These are phyloP conservation scores for Nicotiana knightiana DNA, from an alignment of 257 asterid species.

Conservation along the genomic window DNA sequence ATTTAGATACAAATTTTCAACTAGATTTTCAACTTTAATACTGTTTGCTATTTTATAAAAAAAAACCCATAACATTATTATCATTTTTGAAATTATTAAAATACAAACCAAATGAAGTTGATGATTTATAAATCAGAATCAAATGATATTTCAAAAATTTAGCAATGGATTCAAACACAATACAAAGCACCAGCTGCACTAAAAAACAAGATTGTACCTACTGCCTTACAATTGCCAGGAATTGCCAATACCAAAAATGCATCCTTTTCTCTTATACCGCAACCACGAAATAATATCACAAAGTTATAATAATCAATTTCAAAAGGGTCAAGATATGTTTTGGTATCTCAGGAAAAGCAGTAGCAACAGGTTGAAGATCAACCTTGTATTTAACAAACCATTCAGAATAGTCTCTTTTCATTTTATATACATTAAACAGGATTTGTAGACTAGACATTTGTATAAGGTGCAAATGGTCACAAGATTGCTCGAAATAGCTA, in stretches of 20 bases:
- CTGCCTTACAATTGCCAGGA: slow-evolving; percentile 15
- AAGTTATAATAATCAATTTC: neutral
- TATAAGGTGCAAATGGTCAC: slow-evolving; percentile 20
- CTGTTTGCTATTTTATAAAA: no score
- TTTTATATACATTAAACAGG: slow-evolving; percentile 17
- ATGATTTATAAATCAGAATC: neutral
- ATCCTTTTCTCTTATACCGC: slow-evolving; percentile 17
- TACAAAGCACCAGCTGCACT: neutral
- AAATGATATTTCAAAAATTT: no score
- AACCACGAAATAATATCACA: slow-evolving; percentile 11
- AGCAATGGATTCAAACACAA: slow-evolving; percentile 9
- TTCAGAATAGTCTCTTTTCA: slow-evolving; percentile 23
- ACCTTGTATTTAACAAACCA: slow-evolving; percentile 33
- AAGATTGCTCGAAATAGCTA: slow-evolving; percentile 18
- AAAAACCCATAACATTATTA: no score
- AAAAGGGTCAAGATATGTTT: neutral
- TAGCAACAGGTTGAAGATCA: slow-evolving; percentile 17
- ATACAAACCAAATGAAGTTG: no score
- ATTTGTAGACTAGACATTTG: neutral
- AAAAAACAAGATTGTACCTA: slow-evolving; percentile 17
- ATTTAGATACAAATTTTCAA: no score
- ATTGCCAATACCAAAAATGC: slow-evolving; percentile 26
- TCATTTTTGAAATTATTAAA: no score
- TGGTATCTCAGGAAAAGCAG: slow-evolving; percentile 8
- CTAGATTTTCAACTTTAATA: no score